Evolutionary conservation across 495 filamentous ascomycete species (phyloP).

Genomic region (Clohesyomyces aquaticus): DNA sequence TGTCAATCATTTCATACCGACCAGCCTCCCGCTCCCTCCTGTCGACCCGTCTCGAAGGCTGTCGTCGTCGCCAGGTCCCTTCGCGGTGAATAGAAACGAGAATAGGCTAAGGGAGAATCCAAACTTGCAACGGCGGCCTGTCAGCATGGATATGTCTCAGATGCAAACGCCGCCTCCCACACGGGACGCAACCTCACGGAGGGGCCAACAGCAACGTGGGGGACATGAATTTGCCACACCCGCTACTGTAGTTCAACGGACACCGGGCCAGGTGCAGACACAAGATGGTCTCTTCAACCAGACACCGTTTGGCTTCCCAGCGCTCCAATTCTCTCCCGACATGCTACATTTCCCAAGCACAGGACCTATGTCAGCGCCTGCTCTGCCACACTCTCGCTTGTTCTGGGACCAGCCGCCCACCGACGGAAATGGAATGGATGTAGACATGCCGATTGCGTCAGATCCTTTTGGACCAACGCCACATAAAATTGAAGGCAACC

Average conservation of each 20-base stretch:
- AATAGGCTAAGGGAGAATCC: slow-evolving; percentile 32
- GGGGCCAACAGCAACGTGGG: slow-evolving; percentile 44
- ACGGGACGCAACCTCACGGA: slow-evolving; percentile 55
- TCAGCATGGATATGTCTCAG: slow-evolving; percentile 54
- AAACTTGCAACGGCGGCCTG: slow-evolving; percentile 44
- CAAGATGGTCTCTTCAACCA: slow-evolving; percentile 29
- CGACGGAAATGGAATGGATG: slow-evolving; percentile 35
- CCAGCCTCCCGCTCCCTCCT: slow-evolving; percentile 56
- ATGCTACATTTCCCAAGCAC: slow-evolving; percentile 71
- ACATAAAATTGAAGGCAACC: slow-evolving; percentile 28
- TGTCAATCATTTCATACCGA: slow-evolving; percentile 62
- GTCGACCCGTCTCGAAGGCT: slow-evolving; percentile 62
- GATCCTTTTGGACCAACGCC: slow-evolving; percentile 46
- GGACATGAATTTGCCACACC: slow-evolving; percentile 45
- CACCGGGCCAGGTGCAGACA: slow-evolving; percentile 18
- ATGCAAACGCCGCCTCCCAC: slow-evolving; percentile 72
- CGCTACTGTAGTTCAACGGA: slow-evolving; percentile 45
- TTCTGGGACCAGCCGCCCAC: slow-evolving; percentile 77
- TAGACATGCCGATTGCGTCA: slow-evolving; percentile 36
- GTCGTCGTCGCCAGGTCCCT: slow-evolving; percentile 58
- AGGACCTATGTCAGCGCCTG: slow-evolving; percentile 69
- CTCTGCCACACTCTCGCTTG: slow-evolving; percentile 65
- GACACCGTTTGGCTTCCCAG: slow-evolving; percentile 53
- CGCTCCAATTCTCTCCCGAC: slow-evolving; percentile 65
- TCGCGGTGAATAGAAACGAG: slow-evolving; percentile 48